Evolutionary conservation across 2,329 filamentous ascomycete species (phyloP).

Genomic region (Fusarium sp.): DNA sequence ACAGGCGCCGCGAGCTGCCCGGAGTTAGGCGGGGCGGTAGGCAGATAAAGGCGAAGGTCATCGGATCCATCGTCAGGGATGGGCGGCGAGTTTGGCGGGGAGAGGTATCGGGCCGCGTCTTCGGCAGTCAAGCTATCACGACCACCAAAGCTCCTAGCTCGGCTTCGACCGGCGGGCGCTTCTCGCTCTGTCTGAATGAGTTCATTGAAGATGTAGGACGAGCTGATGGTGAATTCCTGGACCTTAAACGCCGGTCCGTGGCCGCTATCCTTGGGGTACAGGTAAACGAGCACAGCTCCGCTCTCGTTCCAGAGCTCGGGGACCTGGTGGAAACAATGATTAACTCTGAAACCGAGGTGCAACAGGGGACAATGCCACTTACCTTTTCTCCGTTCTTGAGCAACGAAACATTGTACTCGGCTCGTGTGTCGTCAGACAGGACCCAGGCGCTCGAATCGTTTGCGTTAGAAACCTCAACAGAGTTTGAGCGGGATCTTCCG

Average conservation of each 20-base stretch:
- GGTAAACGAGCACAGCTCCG: constrained; percentile 68
- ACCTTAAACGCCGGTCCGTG: constrained; percentile 72
- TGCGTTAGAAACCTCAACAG: constrained; percentile 48
- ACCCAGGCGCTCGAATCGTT: constrained; percentile 63
- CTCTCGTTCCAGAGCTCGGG: constrained; percentile 75
- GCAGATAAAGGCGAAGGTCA: constrained; percentile 64
- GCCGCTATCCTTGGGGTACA: constrained; percentile 64
- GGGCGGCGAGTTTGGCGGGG: constrained; percentile 54
- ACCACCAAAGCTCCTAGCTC: constrained; percentile 60
- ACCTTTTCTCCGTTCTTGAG: constrained; percentile 69
- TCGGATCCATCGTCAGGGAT: constrained; percentile 54
- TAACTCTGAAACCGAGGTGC: constrained; percentile 24
- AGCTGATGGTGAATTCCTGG: constrained; percentile 63
- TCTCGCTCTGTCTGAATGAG: constrained; percentile 61
- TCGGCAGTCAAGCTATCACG: constrained; percentile 61
- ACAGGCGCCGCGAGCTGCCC: constrained; percentile 51
- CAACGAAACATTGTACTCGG: constrained; percentile 67
- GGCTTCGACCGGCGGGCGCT: constrained; percentile 47
- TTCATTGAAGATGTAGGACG: constrained; percentile 67
- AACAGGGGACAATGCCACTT: constrained; percentile 34
- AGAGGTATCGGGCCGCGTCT: constrained; percentile 59
- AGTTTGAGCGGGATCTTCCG: constrained; percentile 64
- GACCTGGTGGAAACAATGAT: constrained; percentile 56
- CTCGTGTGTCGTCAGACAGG: constrained; percentile 61
- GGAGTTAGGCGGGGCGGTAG: constrained; percentile 55